Percentiles rank a stretch among this genome's conserved stretches.
Evolutionary conservation across 257 asterid genomes (phyloP).

Genomic region (Plectranthus barbatus): DNA sequence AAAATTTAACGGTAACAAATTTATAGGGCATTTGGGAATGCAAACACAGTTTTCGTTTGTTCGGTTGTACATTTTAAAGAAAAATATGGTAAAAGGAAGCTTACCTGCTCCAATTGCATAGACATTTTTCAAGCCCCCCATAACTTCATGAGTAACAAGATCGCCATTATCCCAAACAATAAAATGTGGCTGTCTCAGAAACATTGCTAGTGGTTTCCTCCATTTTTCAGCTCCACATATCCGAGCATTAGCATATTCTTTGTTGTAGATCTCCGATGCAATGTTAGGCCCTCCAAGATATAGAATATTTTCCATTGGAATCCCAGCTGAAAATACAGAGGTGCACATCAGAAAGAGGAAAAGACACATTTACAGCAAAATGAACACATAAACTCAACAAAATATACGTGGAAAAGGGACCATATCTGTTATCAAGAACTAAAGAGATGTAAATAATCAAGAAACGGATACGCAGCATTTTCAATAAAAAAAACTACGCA

Average conservation of each 20-base stretch:
- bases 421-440: neutral
- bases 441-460: neutral
- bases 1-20: neutral
- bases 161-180: constrained; percentile 89
- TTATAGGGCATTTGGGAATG: neutral
- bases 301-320: constrained; percentile 74
- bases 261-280: constrained; percentile 86
- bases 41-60: neutral
- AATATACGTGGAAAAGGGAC: neutral
- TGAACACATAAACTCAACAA: neutral
- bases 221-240: constrained; percentile 88
- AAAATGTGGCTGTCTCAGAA: constrained; percentile 88
- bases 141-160: constrained; percentile 85
- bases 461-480: neutral
- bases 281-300: constrained; percentile 92
- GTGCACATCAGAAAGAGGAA: constrained; percentile 14
- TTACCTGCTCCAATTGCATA: constrained; percentile 89
- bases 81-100: constrained; percentile 12
- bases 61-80: neutral
- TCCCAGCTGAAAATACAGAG: constrained; percentile 44
- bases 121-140: constrained; percentile 90
- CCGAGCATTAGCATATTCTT: constrained; percentile 87
- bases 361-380: neutral
- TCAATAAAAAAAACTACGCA: neutral
- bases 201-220: constrained; percentile 77